Percentiles rank a stretch among this genome's conserved stretches.
Evolutionary conservation across 2,329 filamentous ascomycete species (phyloP).

Genomic region (Monilinia fructicola): DNA sequence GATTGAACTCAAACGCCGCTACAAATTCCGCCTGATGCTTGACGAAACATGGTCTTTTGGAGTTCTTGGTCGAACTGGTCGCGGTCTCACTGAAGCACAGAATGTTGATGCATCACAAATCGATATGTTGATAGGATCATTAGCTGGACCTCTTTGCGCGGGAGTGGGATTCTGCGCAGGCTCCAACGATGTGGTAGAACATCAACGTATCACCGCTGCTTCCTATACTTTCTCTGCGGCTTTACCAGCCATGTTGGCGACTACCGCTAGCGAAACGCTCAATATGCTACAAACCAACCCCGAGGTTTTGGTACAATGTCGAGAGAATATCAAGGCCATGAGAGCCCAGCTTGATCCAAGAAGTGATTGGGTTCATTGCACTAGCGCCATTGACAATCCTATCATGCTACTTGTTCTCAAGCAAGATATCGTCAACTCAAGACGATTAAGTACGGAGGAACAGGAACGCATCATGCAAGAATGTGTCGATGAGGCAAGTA

Average conservation of each 20-base stretch:
- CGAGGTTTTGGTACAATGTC: constrained; percentile 72
- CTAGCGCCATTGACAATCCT: constrained; percentile 80
- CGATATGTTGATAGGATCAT: constrained; percentile 94
- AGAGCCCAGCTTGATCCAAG: constrained; percentile 84
- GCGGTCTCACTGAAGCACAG: constrained; percentile 91
- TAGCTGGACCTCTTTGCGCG: constrained; percentile 85
- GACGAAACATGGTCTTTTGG: constrained; percentile 99
- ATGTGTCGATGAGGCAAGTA: constrained; percentile 86
- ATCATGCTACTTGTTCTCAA: constrained; percentile 83
- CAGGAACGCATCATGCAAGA: constrained; percentile 86
- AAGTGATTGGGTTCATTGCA: constrained; percentile 88
- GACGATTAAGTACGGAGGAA: constrained; percentile 68
- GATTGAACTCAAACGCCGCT: constrained; percentile 90
- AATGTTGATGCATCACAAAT: constrained; percentile 92
- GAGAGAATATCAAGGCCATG: constrained; percentile 86
- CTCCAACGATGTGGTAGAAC: constrained; percentile 85
- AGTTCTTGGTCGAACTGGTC: constrained; percentile 85
- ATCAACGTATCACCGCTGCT: constrained; percentile 89
- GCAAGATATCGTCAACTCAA: constrained; percentile 72
- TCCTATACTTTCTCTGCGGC: constrained; percentile 97
- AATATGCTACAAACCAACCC: constrained; percentile 83
- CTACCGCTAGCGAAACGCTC: constrained; percentile 91
- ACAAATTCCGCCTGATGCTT: constrained; percentile 96
- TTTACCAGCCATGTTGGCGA: constrained; percentile 87
- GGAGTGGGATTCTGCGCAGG: constrained; percentile 96